A percentile compares a stretch with the other conserved stretches of the same genome.
These are phyloP conservation scores for Solanum peruvianum DNA, from an alignment of 257 asterid genomes.

Conservation along the genomic window DNA sequence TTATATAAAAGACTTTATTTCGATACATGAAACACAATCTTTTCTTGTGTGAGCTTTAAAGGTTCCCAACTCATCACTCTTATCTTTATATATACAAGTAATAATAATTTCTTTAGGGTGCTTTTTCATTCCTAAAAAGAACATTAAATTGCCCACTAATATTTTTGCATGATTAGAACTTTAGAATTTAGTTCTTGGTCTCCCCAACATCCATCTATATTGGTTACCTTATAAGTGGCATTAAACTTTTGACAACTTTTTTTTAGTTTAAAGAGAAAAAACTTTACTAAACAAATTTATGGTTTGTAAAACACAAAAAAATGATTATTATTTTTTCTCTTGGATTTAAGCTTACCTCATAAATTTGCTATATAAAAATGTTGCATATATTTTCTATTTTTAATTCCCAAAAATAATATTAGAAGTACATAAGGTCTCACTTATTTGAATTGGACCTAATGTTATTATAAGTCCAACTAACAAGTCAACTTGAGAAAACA, in stretches of 20 bases:
- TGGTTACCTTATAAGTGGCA: background rate
- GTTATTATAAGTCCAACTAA: background rate
- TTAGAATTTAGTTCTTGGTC: background rate
- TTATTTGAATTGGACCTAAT: background rate
- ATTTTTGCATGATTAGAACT: background rate
- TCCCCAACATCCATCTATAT: background rate
- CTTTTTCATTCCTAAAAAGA: background rate
- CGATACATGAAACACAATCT: background rate
- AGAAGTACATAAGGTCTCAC: background rate
- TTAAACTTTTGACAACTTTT: background rate
- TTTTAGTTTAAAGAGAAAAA: background rate
- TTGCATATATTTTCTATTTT: background rate
- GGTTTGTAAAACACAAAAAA: background rate
- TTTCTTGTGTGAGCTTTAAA: background rate
- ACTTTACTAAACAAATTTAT: background rate
- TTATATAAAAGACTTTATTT: background rate
- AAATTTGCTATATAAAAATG: background rate
- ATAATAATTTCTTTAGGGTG: no score
- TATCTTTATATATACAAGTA: background rate
- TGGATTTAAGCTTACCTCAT: background rate
- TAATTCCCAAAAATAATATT: background rate
- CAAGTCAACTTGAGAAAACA: background rate
- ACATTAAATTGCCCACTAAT: background rate
- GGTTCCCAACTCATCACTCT: background rate
- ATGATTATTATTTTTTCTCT: background rate